Base-by-base conservation (phyloP, 2,329 filamentous ascomycete genomes). In the Penicillium sp. region DNA sequence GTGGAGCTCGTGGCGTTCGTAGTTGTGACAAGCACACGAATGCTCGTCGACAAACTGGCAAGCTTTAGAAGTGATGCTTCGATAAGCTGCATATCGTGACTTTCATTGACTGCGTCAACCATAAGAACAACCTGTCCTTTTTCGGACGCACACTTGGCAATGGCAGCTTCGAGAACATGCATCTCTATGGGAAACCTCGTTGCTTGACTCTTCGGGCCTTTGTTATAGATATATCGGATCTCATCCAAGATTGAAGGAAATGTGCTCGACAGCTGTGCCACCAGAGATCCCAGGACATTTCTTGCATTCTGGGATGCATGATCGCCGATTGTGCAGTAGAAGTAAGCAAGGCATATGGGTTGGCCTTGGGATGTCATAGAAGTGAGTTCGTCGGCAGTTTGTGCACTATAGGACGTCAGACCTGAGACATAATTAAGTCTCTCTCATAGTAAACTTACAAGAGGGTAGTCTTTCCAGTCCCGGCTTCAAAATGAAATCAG, bases 61-160 rank as follows among this genome's bases (percentile, higher is more conserved):
- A 63, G 45, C 38, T 34, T 51, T 5, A 61, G 39, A 13, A 63
- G 55, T 19, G 45, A 58, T 0, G 4, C 10, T 29, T 63, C 57
- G 10, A 62, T 56, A 19, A 26, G 11, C 5, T 57, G 51, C 26
- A 23, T 32, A 11, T 62, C 51, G 10, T 48, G 40, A 30, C 61
- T 62, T 44, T 63, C 61, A n/a, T 63, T 62, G 14, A 61, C 47
- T 35, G 60, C 61, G 36, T 63, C 61, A 19, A 63, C 40, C 2
- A 62, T 44, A 18, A 63, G 47, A 10, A 63, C 34, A 26, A 56
- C 11, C 4, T 47, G 44, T 3, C 40, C 42, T 30, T 55, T 46
- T 11, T 29, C 51, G 4, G 39, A 51, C 8, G 58, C 46, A 40
- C 38, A 40, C 36, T 53, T 48, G 27, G 56, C 34, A 9, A 63